Evolutionary conservation across 306 rosid species (phyloP).

Genomic region (Rosa multiflora): DNA sequence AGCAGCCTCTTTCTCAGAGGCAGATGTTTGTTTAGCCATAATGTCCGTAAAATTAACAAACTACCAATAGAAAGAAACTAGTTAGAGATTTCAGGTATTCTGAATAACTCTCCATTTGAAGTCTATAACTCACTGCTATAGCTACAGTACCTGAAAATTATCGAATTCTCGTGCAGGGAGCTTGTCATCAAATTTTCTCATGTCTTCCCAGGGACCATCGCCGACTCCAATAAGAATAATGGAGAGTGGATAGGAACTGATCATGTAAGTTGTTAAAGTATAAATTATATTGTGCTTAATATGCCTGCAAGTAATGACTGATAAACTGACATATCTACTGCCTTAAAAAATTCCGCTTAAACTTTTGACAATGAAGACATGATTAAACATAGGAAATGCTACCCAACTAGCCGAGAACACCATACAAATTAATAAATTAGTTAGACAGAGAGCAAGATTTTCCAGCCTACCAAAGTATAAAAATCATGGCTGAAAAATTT

Average conservation of each 20-base stretch:
- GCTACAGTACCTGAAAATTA: constrained; percentile 70
- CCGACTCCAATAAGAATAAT: constrained; percentile 91
- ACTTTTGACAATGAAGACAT: neutral
- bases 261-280: constrained; percentile 19
- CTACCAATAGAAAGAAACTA: constrained; percentile 33
- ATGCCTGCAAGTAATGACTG: constrained; percentile 3
- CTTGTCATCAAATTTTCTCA: constrained; percentile 85
- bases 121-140: neutral
- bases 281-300: constrained; percentile 15
- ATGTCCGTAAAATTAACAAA: constrained; percentile 83
- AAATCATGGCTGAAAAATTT: neutral
- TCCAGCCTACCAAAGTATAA: neutral
- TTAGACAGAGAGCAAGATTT: neutral
- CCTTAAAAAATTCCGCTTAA: neutral
- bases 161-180: constrained; percentile 77
- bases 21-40: constrained; percentile 38
- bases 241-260: constrained; percentile 75
- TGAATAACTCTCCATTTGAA: constrained; percentile 8
- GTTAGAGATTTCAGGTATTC: constrained; percentile 6
- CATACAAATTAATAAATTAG: neutral
- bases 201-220: constrained; percentile 98
- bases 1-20: constrained; percentile 67
- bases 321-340: neutral
- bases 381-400: neutral
- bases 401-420: neutral